Percentiles rank a stretch among this genome's conserved stretches.
These are phyloP conservation scores for Neonothopanus nambi DNA, from an alignment of 1,284 basidiomycete species.

Conservation along the genomic window DNA sequence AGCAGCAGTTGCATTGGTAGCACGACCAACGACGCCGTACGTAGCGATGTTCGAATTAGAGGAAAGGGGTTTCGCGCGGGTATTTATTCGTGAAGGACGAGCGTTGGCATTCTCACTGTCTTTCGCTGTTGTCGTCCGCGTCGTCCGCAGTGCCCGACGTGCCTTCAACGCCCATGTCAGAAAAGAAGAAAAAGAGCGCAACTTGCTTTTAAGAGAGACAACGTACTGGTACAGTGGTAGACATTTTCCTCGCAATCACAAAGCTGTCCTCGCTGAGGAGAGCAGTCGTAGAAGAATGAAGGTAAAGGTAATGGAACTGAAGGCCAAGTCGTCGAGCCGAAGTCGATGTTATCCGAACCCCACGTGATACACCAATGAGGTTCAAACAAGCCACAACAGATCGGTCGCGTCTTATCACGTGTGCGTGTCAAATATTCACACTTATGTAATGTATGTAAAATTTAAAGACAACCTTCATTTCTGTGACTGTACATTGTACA, in stretches of 20 bases:
- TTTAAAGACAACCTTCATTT: too few relatives aligned
- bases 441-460: too few relatives aligned
- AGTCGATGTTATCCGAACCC: conserved; percentile 8
- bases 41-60: conserved; percentile 38
- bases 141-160: conserved; percentile 58
- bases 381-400: conserved; percentile 1
- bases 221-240: conserved; percentile 13
- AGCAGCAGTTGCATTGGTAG: conserved; percentile 45
- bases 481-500: too few relatives aligned
- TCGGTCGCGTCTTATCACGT: conserved; percentile 2
- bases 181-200: not conserved
- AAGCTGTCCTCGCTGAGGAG: conserved; percentile 29
- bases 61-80: conserved; percentile 60
- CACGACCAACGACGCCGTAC: conserved; percentile 41
- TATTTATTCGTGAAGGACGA: conserved; percentile 50
- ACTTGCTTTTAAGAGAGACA: too few relatives aligned
- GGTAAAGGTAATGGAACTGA: conserved; percentile 29
- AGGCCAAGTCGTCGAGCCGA: not conserved
- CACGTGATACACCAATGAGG: conserved; percentile 1
- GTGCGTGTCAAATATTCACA: too few relatives aligned
- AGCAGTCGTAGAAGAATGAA: conserved; percentile 56
- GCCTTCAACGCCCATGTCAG: conserved; percentile 38
- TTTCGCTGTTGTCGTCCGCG: conserved; percentile 52
- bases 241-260: conserved; percentile 9
- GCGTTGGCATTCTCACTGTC: conserved; percentile 68